phyloP scores from a whole-genome alignment of 2,329 filamentous ascomycete genomes.

The Thelonectria olida region DNA sequence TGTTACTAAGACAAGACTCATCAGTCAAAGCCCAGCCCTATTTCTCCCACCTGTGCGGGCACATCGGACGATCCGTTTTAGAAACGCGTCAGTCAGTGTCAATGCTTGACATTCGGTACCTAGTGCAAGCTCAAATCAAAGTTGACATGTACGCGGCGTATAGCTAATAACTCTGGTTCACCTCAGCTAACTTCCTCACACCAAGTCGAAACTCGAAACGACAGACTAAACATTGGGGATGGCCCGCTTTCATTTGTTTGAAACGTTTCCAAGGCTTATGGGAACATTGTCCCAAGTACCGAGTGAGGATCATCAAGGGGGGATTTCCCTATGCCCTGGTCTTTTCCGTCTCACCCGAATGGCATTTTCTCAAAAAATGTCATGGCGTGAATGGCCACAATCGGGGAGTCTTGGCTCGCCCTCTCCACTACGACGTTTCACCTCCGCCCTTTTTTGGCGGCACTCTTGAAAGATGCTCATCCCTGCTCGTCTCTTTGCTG shows the following conservation, averaged over 20 bases:
- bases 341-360: not conserved
- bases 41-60: not conserved
- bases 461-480: not conserved
- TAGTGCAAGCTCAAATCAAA: too few relatives aligned
- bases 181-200: not conserved
- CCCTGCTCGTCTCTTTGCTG: conserved; percentile 18
- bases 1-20: conserved; percentile 1
- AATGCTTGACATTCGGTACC: too few relatives aligned
- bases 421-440: conserved; percentile 28
- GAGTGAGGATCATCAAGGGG: not conserved
- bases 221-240: not conserved
- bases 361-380: not conserved
- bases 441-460: not conserved
- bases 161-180: conserved; percentile 1
- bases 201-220: not conserved
- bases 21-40: conserved; percentile 1
- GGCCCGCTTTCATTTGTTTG: conserved; percentile 14
- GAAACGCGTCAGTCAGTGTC: not conserved
- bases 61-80: not conserved
- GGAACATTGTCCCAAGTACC: not conserved
- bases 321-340: not conserved
- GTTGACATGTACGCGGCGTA: conserved; percentile 7
- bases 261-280: conserved; percentile 23
- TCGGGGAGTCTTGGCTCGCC: not conserved
- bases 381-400: not conserved